Percentiles rank a stretch among this genome's conserved stretches.
Conservation (phyloP, 2,329 filamentous ascomycete genomes). For the Dryadomyces quercivorus region DNA sequence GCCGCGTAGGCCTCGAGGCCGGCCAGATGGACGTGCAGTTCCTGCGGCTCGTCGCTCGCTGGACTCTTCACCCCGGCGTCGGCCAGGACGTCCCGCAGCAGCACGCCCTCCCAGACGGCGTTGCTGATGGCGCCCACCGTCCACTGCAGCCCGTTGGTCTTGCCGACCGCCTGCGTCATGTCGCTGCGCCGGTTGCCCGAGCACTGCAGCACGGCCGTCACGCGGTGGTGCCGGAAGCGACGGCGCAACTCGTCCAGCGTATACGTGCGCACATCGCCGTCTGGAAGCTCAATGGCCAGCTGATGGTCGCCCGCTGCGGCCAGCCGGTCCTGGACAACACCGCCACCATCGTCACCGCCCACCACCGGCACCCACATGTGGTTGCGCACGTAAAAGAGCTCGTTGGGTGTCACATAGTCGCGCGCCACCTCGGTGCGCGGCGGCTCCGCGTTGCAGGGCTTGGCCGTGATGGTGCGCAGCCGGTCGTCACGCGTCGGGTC, state of each 20-base stretch:
- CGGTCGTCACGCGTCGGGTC: conserved; percentile 40
- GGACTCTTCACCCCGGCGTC: conserved; percentile 35
- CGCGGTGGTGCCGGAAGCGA: conserved; percentile 35
- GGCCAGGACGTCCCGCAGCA: conserved; percentile 39
- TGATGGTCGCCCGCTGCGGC: conserved; percentile 26
- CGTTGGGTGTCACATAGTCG: conserved; percentile 41
- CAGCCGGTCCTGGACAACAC: not conserved
- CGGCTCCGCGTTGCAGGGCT: conserved; percentile 51
- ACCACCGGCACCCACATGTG: conserved; percentile 51
- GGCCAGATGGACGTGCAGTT: conserved; percentile 46
- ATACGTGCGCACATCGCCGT: conserved; percentile 40
- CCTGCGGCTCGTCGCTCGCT: conserved; percentile 14
- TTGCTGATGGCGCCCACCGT: conserved; percentile 47
- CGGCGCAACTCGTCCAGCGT: conserved; percentile 40
- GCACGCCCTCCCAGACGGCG: conserved; percentile 45
- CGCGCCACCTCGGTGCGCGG: conserved; percentile 33
- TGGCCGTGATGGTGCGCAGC: conserved; percentile 37
- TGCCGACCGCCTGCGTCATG: conserved; percentile 38
- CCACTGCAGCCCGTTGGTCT: conserved; percentile 48
- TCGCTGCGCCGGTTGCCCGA: conserved; percentile 47
- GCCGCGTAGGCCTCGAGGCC: conserved; percentile 49
- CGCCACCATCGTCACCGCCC: conserved; percentile 17
- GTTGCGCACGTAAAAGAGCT: conserved; percentile 47
- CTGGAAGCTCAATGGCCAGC: conserved; percentile 44
- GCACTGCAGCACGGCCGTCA: conserved; percentile 47